Base-by-base conservation (phyloP, 305 asterid species). In the Fraxinus sp. region DNA sequence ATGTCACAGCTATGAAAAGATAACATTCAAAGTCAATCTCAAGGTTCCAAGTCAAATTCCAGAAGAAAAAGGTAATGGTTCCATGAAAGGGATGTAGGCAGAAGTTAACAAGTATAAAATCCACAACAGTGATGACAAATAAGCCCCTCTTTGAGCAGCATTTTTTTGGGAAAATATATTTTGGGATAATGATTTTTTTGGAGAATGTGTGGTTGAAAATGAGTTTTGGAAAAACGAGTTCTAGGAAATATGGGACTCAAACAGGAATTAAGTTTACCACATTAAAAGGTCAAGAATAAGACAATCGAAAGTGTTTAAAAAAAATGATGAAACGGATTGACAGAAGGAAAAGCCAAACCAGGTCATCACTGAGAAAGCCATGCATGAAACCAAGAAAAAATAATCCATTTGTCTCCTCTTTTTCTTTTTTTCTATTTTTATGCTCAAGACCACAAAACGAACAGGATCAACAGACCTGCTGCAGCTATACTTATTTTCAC, bases 401-500 rank as follows among this genome's bases (percentile, higher is more conserved):
- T 55, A 46, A 36, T 46, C 49, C 7, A 85, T 57, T 52, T 57
- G 20, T 52, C 64, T 55, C 24, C 24, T 5, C 7, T n/a, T n/a
- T 55, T 55, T n/a, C 2, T n/a, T 30, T 30, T 55, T 55, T 55
- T 55, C n/a, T 30, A n/a, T 55, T 10, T 68, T 32, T 32, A 5
- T 2, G 11, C 14, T 30, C 11, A 32, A 14, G 41, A 32, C 36
- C n/a, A 55, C 35, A 11, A 11, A 11, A 62, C 14, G 36, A 39
- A 64, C 9, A 30, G 8, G 62, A 81, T 28, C 32, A 72, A 83
- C 88, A 16, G 74, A 94, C 98, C 98, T 92, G 94, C 86, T 86
- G 83, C 98, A 94, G 4, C 81, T 82, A 88, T 94, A 94, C 88
- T 94, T 94, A 83, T 94, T 93, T 89, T 94, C 98, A 68, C 97